Conservation (phyloP, 495 filamentous ascomycete genomes). For the Aeminium ludgeri region DNA sequence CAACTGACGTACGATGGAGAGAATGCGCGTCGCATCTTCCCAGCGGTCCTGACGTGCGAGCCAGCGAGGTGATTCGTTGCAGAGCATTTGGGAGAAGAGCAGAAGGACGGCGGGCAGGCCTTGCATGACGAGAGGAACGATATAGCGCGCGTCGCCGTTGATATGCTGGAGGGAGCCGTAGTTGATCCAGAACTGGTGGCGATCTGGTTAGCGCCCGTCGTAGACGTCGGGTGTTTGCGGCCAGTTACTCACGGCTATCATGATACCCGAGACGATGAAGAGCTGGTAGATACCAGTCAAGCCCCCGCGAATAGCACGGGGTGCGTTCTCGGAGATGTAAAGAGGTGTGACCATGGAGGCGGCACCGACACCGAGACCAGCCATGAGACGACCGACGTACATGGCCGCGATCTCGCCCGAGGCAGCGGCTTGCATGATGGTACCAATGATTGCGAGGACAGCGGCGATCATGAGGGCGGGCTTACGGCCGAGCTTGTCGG, state of each 20-base stretch:
- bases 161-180: conserved; percentile 3
- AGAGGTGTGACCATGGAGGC: conserved; percentile 49
- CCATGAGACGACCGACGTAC: conserved; percentile 33
- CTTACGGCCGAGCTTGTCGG: conserved; percentile 16
- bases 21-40: conserved; percentile 3
- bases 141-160: conserved; percentile 3
- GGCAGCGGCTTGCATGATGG: conserved; percentile 21
- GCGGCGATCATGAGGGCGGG: conserved; percentile 14
- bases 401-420: conserved; percentile 28
- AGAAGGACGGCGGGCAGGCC: conserved; percentile 9
- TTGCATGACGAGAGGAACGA: conserved; percentile 13
- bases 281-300: conserved; percentile 58
- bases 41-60: conserved; percentile 5
- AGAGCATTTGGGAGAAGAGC: conserved; percentile 4
- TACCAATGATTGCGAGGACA: conserved; percentile 25
- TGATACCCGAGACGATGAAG: conserved; percentile 45
- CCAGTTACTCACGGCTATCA: conserved; percentile 55
- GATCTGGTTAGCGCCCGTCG: not conserved
- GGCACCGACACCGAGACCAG: conserved; percentile 48
- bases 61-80: conserved; percentile 10
- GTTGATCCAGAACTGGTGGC: conserved; percentile 13
- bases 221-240: conserved; percentile 30
- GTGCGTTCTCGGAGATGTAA: conserved; percentile 47
- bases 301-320: conserved; percentile 52
- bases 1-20: conserved; percentile 11